These are phyloP conservation scores for Angomonas desouzai DNA, from an alignment of 208 protist species.

Conservation along the genomic window DNA sequence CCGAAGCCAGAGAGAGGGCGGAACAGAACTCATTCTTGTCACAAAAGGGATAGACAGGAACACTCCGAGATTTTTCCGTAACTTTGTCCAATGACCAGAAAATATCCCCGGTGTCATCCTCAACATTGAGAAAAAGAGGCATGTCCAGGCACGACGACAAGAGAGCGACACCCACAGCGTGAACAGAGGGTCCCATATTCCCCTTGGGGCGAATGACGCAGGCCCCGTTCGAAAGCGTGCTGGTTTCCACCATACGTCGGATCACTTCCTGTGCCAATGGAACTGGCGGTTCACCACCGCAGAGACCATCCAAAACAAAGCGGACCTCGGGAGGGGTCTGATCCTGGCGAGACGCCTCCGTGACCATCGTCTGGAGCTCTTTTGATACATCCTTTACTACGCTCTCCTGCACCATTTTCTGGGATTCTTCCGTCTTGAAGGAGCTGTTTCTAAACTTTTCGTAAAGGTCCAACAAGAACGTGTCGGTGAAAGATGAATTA, in stretches of 20 bases:
- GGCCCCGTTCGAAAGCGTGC: constrained; percentile 43
- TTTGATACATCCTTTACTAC: constrained; percentile 35
- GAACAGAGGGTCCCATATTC: constrained; percentile 35
- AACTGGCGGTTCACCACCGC: constrained; percentile 31
- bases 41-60: constrained; percentile 31
- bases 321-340: constrained; percentile 18
- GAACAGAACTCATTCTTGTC: constrained; percentile 43
- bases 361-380: constrained; percentile 25
- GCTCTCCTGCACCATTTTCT: constrained; percentile 21
- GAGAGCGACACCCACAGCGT: constrained; percentile 50
- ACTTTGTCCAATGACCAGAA: constrained; percentile 19
- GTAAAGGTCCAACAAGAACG: constrained; percentile 63
- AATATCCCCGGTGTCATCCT: constrained; percentile 19
- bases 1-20: constrained; percentile 55
- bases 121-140: constrained; percentile 26
- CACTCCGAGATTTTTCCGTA: constrained; percentile 16
- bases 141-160: constrained; percentile 71
- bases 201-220: constrained; percentile 36
- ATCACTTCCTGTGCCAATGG: constrained; percentile 60
- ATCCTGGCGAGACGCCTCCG: constrained; percentile 2
- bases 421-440: constrained; percentile 18
- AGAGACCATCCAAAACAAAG: constrained; percentile 60
- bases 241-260: constrained; percentile 47
- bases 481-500: constrained; percentile 56
- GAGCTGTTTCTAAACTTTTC: constrained; percentile 27